Conservation (phyloP, 1,284 basidiomycete genomes). For the Puccinia coronata region DNA sequence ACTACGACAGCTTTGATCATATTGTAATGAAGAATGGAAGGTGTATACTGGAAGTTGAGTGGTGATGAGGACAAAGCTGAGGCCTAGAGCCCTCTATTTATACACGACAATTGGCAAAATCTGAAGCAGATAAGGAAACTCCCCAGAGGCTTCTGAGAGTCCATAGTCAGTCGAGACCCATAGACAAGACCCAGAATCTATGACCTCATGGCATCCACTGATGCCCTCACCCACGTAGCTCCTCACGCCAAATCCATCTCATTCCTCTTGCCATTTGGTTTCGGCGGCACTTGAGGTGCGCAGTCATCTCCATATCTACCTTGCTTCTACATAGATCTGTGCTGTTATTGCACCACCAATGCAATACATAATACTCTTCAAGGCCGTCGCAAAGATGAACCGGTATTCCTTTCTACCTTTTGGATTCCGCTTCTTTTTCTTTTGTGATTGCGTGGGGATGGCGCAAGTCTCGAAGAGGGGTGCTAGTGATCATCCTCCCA, state of each 20-base stretch:
- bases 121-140: background rate
- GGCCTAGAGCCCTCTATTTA: conserved; percentile 4
- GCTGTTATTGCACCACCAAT: too few relatives aligned
- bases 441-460: background rate
- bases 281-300: background rate
- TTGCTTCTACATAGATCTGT: background rate
- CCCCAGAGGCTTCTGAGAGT: too few relatives aligned
- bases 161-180: background rate
- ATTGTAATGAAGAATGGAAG: background rate
- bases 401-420: background rate
- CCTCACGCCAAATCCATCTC: background rate
- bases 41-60: background rate
- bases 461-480: background rate
- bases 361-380: background rate
- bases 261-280: background rate
- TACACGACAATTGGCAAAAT: background rate
- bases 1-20: conserved; percentile 15
- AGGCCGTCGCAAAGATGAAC: background rate
- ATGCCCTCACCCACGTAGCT: background rate
- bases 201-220: background rate
- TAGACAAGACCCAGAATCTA: background rate
- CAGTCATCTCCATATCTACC: background rate
- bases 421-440: background rate
- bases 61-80: background rate
- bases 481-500: too few relatives aligned